Conservation (phyloP, 441 rosid genomes). For the Populus hybrid region DNA sequence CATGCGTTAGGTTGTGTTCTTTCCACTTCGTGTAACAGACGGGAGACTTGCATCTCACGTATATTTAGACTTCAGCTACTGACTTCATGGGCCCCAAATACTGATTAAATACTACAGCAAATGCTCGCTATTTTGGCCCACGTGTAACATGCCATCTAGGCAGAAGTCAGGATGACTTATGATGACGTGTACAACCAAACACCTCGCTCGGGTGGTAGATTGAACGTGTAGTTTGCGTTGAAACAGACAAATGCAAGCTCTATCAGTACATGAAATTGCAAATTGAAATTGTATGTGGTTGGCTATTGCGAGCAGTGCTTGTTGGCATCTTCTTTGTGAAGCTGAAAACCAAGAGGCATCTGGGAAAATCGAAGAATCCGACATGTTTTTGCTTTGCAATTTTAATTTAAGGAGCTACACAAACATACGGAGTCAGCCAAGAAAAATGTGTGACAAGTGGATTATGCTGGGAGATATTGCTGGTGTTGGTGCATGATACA, state of each 20-base stretch:
- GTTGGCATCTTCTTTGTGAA: too few relatives aligned
- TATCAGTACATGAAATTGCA: slow-evolving; percentile 22
- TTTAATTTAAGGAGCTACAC: background rate
- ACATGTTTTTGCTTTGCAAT: background rate
- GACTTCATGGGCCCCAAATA: background rate
- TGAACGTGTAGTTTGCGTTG: slow-evolving; percentile 72
- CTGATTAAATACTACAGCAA: background rate
- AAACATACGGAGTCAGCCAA: background rate
- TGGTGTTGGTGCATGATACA: background rate
- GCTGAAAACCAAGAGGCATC: background rate
- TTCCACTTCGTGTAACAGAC: background rate
- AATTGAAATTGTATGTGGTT: too few relatives aligned
- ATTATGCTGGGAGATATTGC: background rate
- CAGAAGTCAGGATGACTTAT: too few relatives aligned
- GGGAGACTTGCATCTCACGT: background rate
- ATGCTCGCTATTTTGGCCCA: too few relatives aligned
- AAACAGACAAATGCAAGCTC: slow-evolving; percentile 82
- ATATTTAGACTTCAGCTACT: background rate
- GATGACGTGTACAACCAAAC: too few relatives aligned
- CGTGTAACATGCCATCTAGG: too few relatives aligned
- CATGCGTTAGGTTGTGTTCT: background rate
- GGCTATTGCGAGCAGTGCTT: too few relatives aligned
- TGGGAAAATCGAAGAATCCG: background rate
- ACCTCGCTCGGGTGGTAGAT: too few relatives aligned
- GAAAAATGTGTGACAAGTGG: too few relatives aligned